phyloP scores from a whole-genome alignment of 2,329 filamentous ascomycete genomes.

The Aphanoascus verrucosus region DNA sequence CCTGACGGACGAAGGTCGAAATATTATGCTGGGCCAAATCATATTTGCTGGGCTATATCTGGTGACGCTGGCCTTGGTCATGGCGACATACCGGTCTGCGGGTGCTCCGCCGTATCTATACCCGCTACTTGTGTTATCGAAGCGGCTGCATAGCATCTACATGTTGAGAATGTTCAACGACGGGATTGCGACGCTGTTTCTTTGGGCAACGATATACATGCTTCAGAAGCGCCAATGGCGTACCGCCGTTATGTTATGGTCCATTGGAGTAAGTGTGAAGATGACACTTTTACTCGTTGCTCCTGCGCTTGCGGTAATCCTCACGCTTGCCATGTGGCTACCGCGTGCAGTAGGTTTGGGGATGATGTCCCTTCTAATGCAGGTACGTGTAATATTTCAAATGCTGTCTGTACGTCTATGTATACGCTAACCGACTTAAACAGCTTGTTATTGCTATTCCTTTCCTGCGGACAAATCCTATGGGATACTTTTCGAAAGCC shows the following conservation, averaged over 20 bases:
- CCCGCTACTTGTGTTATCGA: slow-evolving; percentile 75
- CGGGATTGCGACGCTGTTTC: slow-evolving; percentile 70
- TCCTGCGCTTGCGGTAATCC: slow-evolving; percentile 65
- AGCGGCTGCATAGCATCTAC: slow-evolving; percentile 88
- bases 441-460: slow-evolving; percentile 50
- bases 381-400: slow-evolving; percentile 43
- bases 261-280: slow-evolving; percentile 77
- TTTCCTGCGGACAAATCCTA: slow-evolving; percentile 53
- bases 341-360: slow-evolving; percentile 55
- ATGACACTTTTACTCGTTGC: slow-evolving; percentile 81
- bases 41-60: slow-evolving; percentile 76
- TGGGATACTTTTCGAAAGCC: slow-evolving; percentile 66
- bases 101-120: slow-evolving; percentile 68
- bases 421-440: slow-evolving; percentile 16
- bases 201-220: slow-evolving; percentile 70
- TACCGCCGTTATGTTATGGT: slow-evolving; percentile 60
- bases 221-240: slow-evolving; percentile 69
- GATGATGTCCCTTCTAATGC: slow-evolving; percentile 63
- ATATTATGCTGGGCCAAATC: slow-evolving; percentile 72
- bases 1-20: slow-evolving; percentile 61
- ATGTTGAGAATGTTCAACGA: slow-evolving; percentile 92
- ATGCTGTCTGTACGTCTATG: slow-evolving; percentile 11
- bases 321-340: slow-evolving; percentile 64
- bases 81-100: slow-evolving; percentile 58
- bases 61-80: slow-evolving; percentile 60